Percentiles rank a stretch among this genome's conserved stretches.
phyloP scores from a whole-genome alignment of 75 land plant genomes.

The Selaginella moellendorffii region DNA sequence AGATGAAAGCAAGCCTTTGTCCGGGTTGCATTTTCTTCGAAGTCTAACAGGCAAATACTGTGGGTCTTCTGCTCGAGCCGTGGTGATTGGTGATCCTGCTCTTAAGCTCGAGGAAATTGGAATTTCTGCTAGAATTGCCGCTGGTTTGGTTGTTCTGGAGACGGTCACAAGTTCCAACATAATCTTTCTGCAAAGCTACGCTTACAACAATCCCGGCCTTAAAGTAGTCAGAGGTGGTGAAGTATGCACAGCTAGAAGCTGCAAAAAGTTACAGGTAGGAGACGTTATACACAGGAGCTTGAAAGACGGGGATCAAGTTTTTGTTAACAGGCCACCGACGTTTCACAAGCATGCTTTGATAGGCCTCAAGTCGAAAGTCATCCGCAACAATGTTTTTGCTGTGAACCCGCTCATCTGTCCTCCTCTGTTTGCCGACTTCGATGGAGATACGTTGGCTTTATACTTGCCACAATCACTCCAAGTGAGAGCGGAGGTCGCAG shows the following conservation, averaged over 20 bases:
- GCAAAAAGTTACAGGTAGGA: too few relatives aligned
- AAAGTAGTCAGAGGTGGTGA: too few relatives aligned
- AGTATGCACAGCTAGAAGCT: too few relatives aligned
- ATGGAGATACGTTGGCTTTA: constrained; percentile 95
- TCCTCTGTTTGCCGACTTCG: constrained; percentile 86
- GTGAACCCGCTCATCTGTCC: constrained; percentile 82
- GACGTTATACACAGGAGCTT: constrained; percentile 50
- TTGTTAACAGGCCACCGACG: constrained; percentile 72
- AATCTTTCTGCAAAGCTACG: constrained; percentile 39
- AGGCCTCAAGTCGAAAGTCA: constrained; percentile 48
- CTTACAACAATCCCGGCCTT: constrained; percentile 28
- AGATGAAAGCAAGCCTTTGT: not conserved
- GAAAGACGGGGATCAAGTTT: constrained; percentile 76
- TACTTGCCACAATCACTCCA: constrained; percentile 74
- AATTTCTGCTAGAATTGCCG: constrained; percentile 59
- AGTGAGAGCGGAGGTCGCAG: constrained; percentile 59
- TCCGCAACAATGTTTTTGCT: constrained; percentile 43
- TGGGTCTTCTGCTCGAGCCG: constrained; percentile 62
- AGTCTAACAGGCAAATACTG: constrained; percentile 46
- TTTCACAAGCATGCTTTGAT: constrained; percentile 84
- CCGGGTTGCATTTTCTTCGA: not conserved
- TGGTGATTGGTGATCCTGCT: constrained; percentile 75
- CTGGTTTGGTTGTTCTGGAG: constrained; percentile 58
- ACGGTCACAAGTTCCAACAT: constrained; percentile 46
- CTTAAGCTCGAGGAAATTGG: constrained; percentile 60